phyloP scores from a whole-genome alignment of 1,284 basidiomycete genomes.

The Lentinula novae-zelandiae region DNA sequence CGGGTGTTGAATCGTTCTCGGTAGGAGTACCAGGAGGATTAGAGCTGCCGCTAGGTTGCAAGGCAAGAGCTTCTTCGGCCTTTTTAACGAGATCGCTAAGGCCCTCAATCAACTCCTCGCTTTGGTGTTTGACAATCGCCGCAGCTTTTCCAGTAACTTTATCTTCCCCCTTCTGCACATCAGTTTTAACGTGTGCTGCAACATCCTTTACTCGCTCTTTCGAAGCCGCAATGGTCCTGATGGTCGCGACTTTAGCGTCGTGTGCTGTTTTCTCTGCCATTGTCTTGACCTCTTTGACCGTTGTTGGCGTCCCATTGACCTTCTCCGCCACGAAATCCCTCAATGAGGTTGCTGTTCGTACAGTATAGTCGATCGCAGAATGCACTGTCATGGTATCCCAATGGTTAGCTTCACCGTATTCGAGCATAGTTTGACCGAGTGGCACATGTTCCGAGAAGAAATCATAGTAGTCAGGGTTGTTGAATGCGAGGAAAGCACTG shows the following conservation, averaged over 20 bases:
- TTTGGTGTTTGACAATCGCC: constrained; percentile 44
- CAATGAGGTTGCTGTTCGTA: constrained; percentile 46
- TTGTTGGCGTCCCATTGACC: constrained; percentile 32
- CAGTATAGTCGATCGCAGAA: constrained; percentile 54
- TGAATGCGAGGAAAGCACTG: constrained; percentile 72
- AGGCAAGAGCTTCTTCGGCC: constrained; percentile 66
- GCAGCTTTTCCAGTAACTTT: constrained; percentile 37
- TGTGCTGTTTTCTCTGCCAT: constrained; percentile 33
- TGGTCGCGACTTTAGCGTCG: constrained; percentile 30
- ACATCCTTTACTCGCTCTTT: constrained; percentile 49
- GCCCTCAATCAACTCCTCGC: constrained; percentile 55
- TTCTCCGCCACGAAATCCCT: constrained; percentile 46
- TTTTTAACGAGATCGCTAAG: constrained; percentile 61
- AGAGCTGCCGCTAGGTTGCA: constrained; percentile 29
- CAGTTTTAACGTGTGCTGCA: constrained; percentile 46
- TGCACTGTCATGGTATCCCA: constrained; percentile 72
- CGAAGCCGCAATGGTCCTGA: constrained; percentile 30
- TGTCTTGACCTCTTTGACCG: constrained; percentile 37
- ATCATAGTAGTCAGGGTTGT: constrained; percentile 72
- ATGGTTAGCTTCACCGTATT: constrained; percentile 74
- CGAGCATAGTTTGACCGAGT: constrained; percentile 70
- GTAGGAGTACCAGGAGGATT: constrained; percentile 25
- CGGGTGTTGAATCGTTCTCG: constrained; percentile 19
- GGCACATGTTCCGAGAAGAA: constrained; percentile 82
- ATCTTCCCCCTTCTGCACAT: constrained; percentile 38